Evolutionary conservation across 768 basidiomycete genomes (phyloP).

Genomic region (Lactarius akahatsu): DNA sequence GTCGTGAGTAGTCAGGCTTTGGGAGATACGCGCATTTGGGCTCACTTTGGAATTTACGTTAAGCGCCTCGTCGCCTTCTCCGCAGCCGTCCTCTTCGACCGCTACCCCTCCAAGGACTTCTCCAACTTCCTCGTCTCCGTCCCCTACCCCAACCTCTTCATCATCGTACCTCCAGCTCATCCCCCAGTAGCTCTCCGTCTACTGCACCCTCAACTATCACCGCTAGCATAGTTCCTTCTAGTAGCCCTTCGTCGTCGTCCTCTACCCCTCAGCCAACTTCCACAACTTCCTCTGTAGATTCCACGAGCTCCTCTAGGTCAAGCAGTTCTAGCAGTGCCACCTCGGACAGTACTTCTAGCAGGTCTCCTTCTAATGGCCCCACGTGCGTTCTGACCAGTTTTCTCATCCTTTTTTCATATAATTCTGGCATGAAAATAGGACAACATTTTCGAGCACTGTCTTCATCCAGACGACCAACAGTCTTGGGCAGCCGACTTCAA

Average conservation of each 20-base stretch:
- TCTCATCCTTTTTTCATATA: conserved; percentile 22
- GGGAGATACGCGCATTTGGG: not conserved
- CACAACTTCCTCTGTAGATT: not conserved
- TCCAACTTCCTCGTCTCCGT: conserved; percentile 4
- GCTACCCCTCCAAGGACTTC: conserved; percentile 21
- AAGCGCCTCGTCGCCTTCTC: conserved; percentile 28
- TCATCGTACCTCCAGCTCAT: not conserved
- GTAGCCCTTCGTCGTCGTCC: not conserved
- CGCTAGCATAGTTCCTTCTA: conserved; percentile 9
- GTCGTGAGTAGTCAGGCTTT: conserved; percentile 10
- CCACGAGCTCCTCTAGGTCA: not conserved
- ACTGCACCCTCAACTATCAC: conserved; percentile 2
- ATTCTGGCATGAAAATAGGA: conserved; percentile 38
- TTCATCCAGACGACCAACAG: conserved; percentile 61
- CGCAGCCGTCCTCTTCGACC: conserved; percentile 19
- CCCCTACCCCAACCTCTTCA: conserved; percentile 16
- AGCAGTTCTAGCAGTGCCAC: not conserved
- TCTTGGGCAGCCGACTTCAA: conserved; percentile 47
- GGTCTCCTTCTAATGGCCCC: conserved; percentile 10
- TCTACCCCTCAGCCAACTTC: conserved; percentile 2
- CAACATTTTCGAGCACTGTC: conserved; percentile 53
- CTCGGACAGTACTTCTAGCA: not conserved
- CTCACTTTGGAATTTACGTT: conserved; percentile 1
- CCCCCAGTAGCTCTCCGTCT: conserved; percentile 1
- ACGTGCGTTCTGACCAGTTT: conserved; percentile 32